Conservation (phyloP, 306 rosid genomes). For the Vigna unguiculata region DNA sequence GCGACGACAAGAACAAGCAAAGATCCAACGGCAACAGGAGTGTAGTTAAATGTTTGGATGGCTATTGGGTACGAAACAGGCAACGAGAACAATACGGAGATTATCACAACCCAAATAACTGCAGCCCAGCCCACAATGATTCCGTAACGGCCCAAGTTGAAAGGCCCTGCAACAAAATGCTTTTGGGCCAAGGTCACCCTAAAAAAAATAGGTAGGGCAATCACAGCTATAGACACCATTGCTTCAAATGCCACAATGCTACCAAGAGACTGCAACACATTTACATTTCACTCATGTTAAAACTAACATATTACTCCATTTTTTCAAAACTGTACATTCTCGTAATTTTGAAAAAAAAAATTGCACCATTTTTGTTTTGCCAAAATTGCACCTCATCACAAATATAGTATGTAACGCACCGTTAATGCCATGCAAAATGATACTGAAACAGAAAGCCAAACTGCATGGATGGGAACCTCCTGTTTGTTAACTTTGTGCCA, state of each 20-base stretch:
- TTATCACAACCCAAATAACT: constrained; percentile 78
- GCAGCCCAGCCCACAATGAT: constrained; percentile 76
- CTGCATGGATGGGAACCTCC: no score
- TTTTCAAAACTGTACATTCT: no score
- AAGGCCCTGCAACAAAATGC: constrained; percentile 74
- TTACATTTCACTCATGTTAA: no score
- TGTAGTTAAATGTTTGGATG: constrained; percentile 78
- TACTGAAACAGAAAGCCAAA: no score
- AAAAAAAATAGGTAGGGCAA: constrained; percentile 83
- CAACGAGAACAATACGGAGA: constrained; percentile 82
- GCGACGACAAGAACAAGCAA: constrained; percentile 56
- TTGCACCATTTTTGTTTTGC: no score
- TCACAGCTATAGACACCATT: constrained; percentile 82
- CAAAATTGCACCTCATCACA: no score
- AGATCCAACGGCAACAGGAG: constrained; percentile 86
- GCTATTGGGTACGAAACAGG: constrained; percentile 83
- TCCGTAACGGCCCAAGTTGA: constrained; percentile 77
- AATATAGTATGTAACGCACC: no score
- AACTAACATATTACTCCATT: no score
- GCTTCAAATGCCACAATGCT: constrained; percentile 92
- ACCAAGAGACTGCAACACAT: constrained; percentile 41
- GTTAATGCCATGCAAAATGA: no score
- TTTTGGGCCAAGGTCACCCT: constrained; percentile 83
- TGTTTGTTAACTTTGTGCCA: no score
- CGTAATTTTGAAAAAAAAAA: no score